A percentile compares a stretch with the other conserved stretches of the same genome.
phyloP scores from a whole-genome alignment of 1,139 yeast genomes.

The Suhomyces panamericanus region DNA sequence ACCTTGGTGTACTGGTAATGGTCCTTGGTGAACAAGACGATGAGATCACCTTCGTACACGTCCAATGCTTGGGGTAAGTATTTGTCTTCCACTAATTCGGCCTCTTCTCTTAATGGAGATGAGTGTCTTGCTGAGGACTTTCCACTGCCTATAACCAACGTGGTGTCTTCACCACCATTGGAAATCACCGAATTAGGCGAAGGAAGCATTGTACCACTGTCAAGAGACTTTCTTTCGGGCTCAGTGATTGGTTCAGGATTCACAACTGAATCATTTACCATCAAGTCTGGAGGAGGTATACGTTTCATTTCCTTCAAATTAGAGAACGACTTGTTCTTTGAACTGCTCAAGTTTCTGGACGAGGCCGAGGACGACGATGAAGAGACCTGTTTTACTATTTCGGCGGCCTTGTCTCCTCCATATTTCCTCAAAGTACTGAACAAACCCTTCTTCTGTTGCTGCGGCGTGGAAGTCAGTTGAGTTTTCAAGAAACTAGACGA shows the following conservation, averaged over 20 bases:
- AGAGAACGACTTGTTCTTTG: constrained; percentile 1
- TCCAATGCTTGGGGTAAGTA: constrained; percentile 30
- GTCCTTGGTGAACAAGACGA: constrained; percentile 61
- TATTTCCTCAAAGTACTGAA: constrained; percentile 45
- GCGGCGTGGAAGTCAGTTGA: background rate
- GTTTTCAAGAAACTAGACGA: constrained; percentile 3
- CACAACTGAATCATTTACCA: background rate
- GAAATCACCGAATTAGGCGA: constrained; percentile 6
- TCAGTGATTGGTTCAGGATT: constrained; percentile 2
- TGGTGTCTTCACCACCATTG: constrained; percentile 1
- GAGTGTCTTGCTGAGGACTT: background rate
- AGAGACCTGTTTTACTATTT: constrained; percentile 32
- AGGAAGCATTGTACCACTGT: background rate
- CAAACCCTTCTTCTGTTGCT: constrained; percentile 31
- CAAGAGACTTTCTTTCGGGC: background rate
- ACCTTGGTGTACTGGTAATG: constrained; percentile 54
- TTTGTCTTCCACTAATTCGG: constrained; percentile 21
- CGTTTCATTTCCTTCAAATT: constrained; percentile 1
- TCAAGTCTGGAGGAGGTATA: background rate
- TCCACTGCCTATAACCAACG: background rate
- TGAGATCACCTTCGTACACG: constrained; percentile 7
- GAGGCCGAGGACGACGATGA: constrained; percentile 14
- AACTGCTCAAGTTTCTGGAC: constrained; percentile 6
- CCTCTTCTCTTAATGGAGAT: constrained; percentile 1
- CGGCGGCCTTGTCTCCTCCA: constrained; percentile 45